Conservation (phyloP, 371 early-diverging fungal species). For the Lichtheimia ornata region DNA sequence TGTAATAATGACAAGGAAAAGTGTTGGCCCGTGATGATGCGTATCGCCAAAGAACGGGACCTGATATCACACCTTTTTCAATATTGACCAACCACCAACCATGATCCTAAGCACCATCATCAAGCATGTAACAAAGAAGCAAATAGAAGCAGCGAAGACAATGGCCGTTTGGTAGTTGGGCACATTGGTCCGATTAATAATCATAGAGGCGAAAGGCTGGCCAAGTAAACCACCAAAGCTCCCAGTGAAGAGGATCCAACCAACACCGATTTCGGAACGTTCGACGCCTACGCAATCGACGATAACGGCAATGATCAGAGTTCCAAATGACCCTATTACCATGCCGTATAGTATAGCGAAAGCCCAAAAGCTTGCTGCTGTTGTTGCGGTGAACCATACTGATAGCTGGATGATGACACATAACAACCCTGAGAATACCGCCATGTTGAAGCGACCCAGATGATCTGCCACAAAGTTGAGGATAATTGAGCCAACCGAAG, state of each 20-base stretch:
- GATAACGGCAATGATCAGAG: slow-evolving; percentile 47
- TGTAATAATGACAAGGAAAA: too few species aligned
- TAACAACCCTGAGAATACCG: slow-evolving; percentile 44
- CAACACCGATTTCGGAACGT: slow-evolving; percentile 50
- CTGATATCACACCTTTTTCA: slow-evolving; percentile 5
- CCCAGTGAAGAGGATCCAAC: slow-evolving; percentile 46
- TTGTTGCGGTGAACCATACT: slow-evolving; percentile 47
- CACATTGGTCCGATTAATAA: slow-evolving; percentile 24
- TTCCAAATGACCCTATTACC: slow-evolving; percentile 40
- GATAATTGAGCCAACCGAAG: slow-evolving; percentile 43
- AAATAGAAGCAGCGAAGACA: slow-evolving; percentile 22
- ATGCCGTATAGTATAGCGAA: slow-evolving; percentile 52
- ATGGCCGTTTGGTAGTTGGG: slow-evolving; percentile 23
- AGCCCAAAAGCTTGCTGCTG: slow-evolving; percentile 37
- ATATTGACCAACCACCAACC: slow-evolving; percentile 27
- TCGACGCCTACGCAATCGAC: slow-evolving; percentile 55
- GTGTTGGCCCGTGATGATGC: too few species aligned
- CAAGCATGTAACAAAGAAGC: slow-evolving; percentile 25
- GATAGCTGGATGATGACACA: slow-evolving; percentile 38
- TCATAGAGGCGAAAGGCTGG: slow-evolving; percentile 49
- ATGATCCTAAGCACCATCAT: slow-evolving; percentile 26
- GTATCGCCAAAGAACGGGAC: too few species aligned
- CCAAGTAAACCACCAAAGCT: slow-evolving; percentile 55
- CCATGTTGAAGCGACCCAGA: slow-evolving; percentile 59
- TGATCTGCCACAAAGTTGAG: slow-evolving; percentile 53